Base-by-base conservation (phyloP, 108 stramenopile genomes). In the Pseudonitzschia delicatissima region DNA sequence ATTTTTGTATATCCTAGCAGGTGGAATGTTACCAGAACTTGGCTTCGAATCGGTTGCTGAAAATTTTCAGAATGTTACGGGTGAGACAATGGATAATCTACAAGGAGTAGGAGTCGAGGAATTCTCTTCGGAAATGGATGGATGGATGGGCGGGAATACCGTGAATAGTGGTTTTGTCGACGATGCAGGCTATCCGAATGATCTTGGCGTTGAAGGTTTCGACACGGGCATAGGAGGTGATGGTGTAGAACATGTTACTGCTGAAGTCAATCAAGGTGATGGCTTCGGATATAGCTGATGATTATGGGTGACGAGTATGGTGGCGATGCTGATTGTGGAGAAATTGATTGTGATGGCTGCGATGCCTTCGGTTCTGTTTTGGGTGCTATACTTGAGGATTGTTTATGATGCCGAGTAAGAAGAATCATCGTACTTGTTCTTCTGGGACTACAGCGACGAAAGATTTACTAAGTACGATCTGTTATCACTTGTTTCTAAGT, bases 1-100 rank as follows among this genome's bases (percentile, higher is more conserved):
- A 2, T 66, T 52, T 36, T 57, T 66, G 52, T 66, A 66, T 36
- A 66, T 57, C 34, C 34, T 66, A 31, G 65, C 65, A 15, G 65
- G 65, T 34, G 65, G 65, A 26, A 66, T 66, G 34, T 27, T 66
- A 2, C 65, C 65, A 6, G 26, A 20, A 25, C 44, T 17, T 6
- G 55, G 55, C 5, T 51, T 66, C 18, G 65, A 66, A 5, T 36
- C 34, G 20, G 4, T 66, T 5, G 50, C 65, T 23, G 33, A 66
- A 55, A 21, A 50, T 44, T 2, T 66, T 3, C 25, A 57, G 13
- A 33, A 27, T 11, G 13, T 7, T n/a, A 51, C 42, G 2, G 65
- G 49, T 15, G 65, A 44, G 15, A 5, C 36, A 13, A 23, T 66
- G 45, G 65, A 66, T 2, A 26, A 4, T 44, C 21, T 42, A 2